Base-by-base conservation (phyloP, 257 asterid species). In the Oldenlandia corymbosa region DNA sequence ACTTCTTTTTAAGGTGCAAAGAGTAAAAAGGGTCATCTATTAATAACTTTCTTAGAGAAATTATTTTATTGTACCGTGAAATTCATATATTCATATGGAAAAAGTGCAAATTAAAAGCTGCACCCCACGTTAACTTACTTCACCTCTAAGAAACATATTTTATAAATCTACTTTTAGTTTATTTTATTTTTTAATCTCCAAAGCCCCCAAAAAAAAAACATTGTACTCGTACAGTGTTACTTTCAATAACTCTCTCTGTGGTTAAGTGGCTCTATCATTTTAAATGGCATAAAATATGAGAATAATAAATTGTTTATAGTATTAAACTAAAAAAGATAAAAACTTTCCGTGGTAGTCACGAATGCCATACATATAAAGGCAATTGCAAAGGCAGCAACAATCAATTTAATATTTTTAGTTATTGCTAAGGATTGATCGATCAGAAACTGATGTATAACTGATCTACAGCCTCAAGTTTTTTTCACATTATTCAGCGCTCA, bases 331-430 rank as follows among this genome's bases (percentile, higher is more conserved):
- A n/a, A n/a, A n/a, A 18, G 0, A 14, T 18, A 18, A n/a, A 16
- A 26, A 59, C 2, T n/a, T 27, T 68, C n/a, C 56, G 20, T 37
- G 73, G 73, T 46, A 30, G 55, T 51, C 28, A 50, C 47, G 28
- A 1, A 39, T 39, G 73, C 67, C 73, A 49, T 68, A 23, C 13
- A n/a, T 68, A 43, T 14, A 62, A 68, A 36, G 73, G 60, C 21
- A n/a, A n/a, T n/a, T n/a, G n/a, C n/a, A 54, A 54, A 28, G 73
- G 39, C 39, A 34, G 9, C 39, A 34, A 34, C 45, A 60, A 50
- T 41, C 27, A 27, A 68, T n/a, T n/a, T n/a, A n/a, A n/a, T n/a
- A n/a, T 27, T 7, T 7, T 10, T 27, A 48, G 28, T 58, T 34
- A 18, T 5, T 18, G 30, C 11, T 21, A 30, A 21, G 11, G 28